Evolutionary conservation across 768 basidiomycete genomes (phyloP).

Genomic region (Phaeotremella skinneri): DNA sequence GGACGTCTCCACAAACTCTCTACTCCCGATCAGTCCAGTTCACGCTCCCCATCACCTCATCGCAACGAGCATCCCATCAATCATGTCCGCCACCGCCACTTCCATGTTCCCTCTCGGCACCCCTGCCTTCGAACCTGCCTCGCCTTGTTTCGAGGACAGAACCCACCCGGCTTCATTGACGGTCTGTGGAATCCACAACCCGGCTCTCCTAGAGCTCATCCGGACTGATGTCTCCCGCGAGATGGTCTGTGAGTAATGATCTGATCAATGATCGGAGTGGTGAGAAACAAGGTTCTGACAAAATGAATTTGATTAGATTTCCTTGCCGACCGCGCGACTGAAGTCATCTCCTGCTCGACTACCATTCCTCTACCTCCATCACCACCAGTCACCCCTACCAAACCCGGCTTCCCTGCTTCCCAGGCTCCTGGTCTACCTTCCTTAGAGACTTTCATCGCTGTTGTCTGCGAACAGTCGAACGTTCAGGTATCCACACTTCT

Average conservation of each 20-base stretch:
- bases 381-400: constrained; percentile 66
- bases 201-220: constrained; percentile 75
- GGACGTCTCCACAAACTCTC: neutral
- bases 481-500: constrained; percentile 89
- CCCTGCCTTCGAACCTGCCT: constrained; percentile 38
- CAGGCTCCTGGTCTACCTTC: constrained; percentile 58
- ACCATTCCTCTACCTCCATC: constrained; percentile 58
- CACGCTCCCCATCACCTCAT: neutral
- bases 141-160: constrained; percentile 47
- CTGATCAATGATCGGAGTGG: neutral
- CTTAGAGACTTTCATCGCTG: constrained; percentile 80
- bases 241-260: constrained; percentile 63
- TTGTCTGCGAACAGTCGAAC: constrained; percentile 75
- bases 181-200: constrained; percentile 63
- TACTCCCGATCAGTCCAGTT: neutral
- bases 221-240: constrained; percentile 71
- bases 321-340: constrained; percentile 73
- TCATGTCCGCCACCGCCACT: constrained; percentile 17
- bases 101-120: constrained; percentile 42
- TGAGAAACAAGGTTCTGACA: neutral
- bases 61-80: neutral
- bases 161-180: constrained; percentile 49
- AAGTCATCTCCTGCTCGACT: constrained; percentile 62
- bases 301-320: constrained; percentile 54
- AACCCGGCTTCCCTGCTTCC: constrained; percentile 48